Conservation (phyloP, 805 yeast genomes). For the Zygotorulaspora chibaensis region DNA sequence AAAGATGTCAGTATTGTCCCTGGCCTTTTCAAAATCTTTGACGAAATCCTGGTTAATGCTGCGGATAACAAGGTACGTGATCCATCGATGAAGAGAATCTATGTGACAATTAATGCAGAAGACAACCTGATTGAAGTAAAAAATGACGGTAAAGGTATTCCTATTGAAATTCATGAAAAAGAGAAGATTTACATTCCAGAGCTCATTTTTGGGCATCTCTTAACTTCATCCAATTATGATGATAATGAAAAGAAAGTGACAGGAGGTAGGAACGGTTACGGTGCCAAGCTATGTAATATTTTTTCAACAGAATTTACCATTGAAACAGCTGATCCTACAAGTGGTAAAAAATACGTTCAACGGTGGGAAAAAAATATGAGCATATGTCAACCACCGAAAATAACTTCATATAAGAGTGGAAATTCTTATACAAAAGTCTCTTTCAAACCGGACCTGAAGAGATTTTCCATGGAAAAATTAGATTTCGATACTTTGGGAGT, state of each 20-base stretch:
- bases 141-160: slow-evolving; percentile 95
- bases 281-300: slow-evolving; percentile 95
- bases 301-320: slow-evolving; percentile 82
- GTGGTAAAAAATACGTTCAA: slow-evolving; percentile 65
- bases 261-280: slow-evolving; percentile 98
- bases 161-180: slow-evolving; percentile 86
- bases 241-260: slow-evolving; percentile 93
- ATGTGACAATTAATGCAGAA: slow-evolving; percentile 76
- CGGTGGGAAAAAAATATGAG: slow-evolving; percentile 88
- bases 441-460: slow-evolving; percentile 79
- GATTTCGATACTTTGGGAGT: slow-evolving; percentile 84
- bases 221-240: slow-evolving; percentile 94
- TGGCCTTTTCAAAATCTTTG: slow-evolving; percentile 92
- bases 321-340: slow-evolving; percentile 78
- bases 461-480: slow-evolving; percentile 78
- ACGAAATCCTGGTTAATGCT: slow-evolving; percentile 94
- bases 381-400: slow-evolving; percentile 67
- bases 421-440: slow-evolving; percentile 82
- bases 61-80: slow-evolving; percentile 98
- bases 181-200: slow-evolving; percentile 94
- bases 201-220: slow-evolving; percentile 88
- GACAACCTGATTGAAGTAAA: slow-evolving; percentile 69
- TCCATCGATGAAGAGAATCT: slow-evolving; percentile 79
- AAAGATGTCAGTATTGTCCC: slow-evolving; percentile 79
- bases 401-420: slow-evolving; percentile 47